A percentile compares a stretch with the other conserved stretches of the same genome.
Conservation (phyloP, 306 rosid genomes). For the Fragaria nilgerrensis region DNA sequence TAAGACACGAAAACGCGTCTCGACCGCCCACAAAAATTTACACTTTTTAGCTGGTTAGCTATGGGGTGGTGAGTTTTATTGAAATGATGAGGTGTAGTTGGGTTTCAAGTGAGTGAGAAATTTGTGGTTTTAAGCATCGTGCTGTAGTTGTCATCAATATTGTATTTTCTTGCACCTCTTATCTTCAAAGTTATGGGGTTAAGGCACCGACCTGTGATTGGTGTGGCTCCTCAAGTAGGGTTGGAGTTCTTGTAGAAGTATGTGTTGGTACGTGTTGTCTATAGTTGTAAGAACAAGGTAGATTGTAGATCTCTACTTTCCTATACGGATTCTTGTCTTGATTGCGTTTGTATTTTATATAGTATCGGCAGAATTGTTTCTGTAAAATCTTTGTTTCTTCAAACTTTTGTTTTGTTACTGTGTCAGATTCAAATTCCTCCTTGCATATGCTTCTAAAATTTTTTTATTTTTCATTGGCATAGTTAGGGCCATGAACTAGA, state of each 20-base stretch:
- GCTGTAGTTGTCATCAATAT: background rate
- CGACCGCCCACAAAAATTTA: background rate
- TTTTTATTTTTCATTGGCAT: background rate
- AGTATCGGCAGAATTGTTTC: background rate
- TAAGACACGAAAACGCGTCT: slow-evolving; percentile 2
- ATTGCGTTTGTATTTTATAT: background rate
- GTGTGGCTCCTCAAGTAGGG: background rate
- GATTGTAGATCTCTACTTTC: background rate
- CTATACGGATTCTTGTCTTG: background rate
- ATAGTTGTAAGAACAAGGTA: background rate
- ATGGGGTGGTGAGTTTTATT: background rate
- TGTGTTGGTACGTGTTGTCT: background rate
- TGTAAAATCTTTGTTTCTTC: background rate
- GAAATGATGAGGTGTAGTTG: background rate
- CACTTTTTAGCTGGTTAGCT: slow-evolving; percentile 3
- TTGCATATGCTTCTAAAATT: background rate
- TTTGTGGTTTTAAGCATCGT: background rate
- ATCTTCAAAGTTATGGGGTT: background rate
- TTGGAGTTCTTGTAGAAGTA: background rate
- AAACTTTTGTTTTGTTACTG: background rate
- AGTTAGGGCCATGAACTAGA: background rate
- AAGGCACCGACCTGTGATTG: background rate
- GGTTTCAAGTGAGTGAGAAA: background rate
- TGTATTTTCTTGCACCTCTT: background rate
- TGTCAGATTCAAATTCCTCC: background rate